Percentiles rank a stretch among this genome's conserved stretches.
Evolutionary conservation across 75 land plant genomes (phyloP).

Genomic region (Pseudotsuga menziesii): DNA sequence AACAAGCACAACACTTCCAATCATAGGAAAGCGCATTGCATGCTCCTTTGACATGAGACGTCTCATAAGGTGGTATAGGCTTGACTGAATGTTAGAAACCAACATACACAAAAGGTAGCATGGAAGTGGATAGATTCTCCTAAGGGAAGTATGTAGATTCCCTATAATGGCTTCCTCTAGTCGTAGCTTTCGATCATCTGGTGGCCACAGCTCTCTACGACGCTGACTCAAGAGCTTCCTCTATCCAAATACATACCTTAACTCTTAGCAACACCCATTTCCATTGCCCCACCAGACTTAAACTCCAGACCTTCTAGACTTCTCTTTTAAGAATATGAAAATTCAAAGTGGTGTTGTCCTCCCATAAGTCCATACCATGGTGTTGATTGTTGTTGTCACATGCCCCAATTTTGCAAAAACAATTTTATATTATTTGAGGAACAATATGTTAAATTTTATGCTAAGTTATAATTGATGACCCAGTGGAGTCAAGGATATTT

Average conservation of each 20-base stretch:
- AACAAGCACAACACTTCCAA: constrained; percentile 93
- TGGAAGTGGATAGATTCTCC: constrained; percentile 43
- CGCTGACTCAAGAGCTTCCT: constrained; percentile 30
- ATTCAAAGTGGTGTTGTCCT: constrained; percentile 22
- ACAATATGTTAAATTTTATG: no score
- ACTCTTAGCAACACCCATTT: constrained; percentile 6
- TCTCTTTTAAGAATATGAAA: constrained; percentile 22
- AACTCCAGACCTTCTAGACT: constrained; percentile 21
- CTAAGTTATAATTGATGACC: no score
- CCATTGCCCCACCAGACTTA: constrained; percentile 25
- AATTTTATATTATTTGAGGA: no score
- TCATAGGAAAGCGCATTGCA: constrained; percentile 96
- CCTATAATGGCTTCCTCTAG: constrained; percentile 75
- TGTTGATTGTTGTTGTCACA: no score
- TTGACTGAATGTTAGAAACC: constrained; percentile 84
- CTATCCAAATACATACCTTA: constrained; percentile 33
- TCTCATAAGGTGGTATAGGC: constrained; percentile 89
- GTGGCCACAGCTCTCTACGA: constrained; percentile 46
- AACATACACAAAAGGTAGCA: background rate
- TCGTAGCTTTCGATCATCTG: constrained; percentile 44
- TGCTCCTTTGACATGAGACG: constrained; percentile 87
- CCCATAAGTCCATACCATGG: background rate
- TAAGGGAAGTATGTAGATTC: constrained; percentile 58
- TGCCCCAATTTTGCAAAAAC: no score
- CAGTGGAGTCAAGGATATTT: no score